phyloP scores from a whole-genome alignment of 306 rosid species.

The Lathyrus tuberosus region DNA sequence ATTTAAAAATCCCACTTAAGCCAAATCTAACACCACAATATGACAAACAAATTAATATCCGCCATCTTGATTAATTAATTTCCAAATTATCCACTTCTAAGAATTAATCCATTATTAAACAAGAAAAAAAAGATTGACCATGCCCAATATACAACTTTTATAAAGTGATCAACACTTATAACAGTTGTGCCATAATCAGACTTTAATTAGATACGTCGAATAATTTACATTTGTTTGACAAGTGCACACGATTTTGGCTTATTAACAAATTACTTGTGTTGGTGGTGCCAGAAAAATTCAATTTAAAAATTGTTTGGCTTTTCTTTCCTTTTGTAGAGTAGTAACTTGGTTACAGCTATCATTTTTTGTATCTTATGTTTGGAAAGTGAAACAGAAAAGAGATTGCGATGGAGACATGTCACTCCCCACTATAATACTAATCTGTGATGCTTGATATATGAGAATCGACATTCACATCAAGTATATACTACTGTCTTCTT shows the following conservation, averaged over 20 bases:
- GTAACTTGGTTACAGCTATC: constrained; percentile 60
- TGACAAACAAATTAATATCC: constrained; percentile 33
- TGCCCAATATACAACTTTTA: background rate
- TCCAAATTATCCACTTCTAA: constrained; percentile 25
- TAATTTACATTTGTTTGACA: background rate
- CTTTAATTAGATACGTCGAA: constrained; percentile 5
- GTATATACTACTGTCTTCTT: background rate
- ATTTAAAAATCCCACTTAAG: background rate
- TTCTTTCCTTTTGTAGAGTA: constrained; percentile 44
- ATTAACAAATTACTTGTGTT: constrained; percentile 31
- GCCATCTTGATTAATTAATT: constrained; percentile 28
- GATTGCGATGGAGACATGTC: constrained; percentile 34
- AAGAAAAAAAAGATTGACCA: background rate
- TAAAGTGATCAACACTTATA: constrained; percentile 20
- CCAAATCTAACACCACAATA: constrained; percentile 5
- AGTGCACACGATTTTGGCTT: background rate
- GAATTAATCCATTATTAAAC: constrained; percentile 14
- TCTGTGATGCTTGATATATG: constrained; percentile 32
- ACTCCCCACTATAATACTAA: constrained; percentile 46
- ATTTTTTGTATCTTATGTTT: constrained; percentile 43
- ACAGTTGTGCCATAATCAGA: constrained; percentile 25
- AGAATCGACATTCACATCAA: constrained; percentile 40
- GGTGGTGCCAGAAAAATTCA: constrained; percentile 27
- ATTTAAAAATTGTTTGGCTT: constrained; percentile 16
- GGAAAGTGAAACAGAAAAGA: constrained; percentile 38